A percentile compares a stretch with the other conserved stretches of the same genome.
phyloP scores from a whole-genome alignment of 768 basidiomycete genomes.

The Russula compacta region DNA sequence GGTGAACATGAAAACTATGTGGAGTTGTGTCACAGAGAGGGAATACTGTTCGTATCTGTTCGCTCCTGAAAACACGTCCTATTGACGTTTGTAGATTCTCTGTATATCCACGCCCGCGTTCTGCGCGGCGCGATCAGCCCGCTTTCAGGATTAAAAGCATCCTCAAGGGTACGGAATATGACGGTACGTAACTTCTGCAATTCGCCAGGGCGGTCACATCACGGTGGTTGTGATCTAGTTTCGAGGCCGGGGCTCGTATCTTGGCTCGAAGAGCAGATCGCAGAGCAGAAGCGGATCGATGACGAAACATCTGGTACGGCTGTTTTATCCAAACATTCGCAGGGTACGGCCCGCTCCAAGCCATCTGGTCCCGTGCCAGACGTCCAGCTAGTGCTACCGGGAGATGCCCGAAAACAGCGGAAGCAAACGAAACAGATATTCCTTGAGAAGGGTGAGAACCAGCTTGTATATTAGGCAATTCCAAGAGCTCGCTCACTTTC shows the following conservation, averaged over 20 bases:
- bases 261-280: conserved; percentile 69
- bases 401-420: conserved; percentile 65
- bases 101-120: conserved; percentile 46
- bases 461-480: neutral
- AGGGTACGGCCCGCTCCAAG: conserved; percentile 28
- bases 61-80: neutral
- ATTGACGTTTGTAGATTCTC: conserved; percentile 33
- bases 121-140: conserved; percentile 46
- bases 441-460: conserved; percentile 48
- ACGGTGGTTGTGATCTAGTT: conserved; percentile 29
- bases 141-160: conserved; percentile 82
- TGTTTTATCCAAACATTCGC: conserved; percentile 33
- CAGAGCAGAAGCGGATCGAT: conserved; percentile 73
- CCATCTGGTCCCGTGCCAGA: conserved; percentile 31
- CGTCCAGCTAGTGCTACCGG: conserved; percentile 57
- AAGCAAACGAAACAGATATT: conserved; percentile 64
- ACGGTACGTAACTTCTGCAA: conserved; percentile 37
- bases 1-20: conserved; percentile 54
- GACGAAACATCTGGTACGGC: conserved; percentile 51
- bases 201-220: neutral
- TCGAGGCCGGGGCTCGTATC: conserved; percentile 60
- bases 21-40: conserved; percentile 68
- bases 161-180: conserved; percentile 66
- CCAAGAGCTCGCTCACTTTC: neutral
- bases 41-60: conserved; percentile 52